Percentiles rank a stretch among this genome's conserved stretches.
These are phyloP conservation scores for Macadamia tetraphylla DNA, from an alignment of 164 flowering plant genomes.

Conservation along the genomic window DNA sequence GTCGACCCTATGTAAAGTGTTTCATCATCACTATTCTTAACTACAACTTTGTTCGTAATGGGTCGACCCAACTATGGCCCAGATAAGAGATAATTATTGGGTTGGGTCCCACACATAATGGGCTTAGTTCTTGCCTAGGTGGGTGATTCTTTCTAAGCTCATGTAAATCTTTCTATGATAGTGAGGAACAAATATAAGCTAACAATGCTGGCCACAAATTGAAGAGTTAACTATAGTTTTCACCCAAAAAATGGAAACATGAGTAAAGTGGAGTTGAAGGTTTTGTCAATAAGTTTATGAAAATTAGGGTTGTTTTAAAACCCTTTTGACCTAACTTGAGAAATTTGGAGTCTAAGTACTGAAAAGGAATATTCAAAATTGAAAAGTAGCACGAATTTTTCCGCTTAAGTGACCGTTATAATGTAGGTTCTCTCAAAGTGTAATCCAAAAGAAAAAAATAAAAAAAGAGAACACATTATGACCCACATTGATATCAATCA, in stretches of 20 bases:
- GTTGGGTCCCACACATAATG: too few species aligned
- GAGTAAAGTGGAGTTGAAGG: slow-evolving; percentile 1
- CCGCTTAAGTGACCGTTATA: slow-evolving; percentile 17
- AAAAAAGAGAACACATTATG: slow-evolving; percentile 8
- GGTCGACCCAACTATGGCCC: too few species aligned
- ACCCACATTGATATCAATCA: slow-evolving; percentile 14
- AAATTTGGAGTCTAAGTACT: slow-evolving; percentile 28
- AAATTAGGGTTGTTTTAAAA: slow-evolving; percentile 7
- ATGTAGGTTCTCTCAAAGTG: slow-evolving; percentile 21
- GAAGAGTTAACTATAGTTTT: not conserved
- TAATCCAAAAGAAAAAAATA: slow-evolving; percentile 12
- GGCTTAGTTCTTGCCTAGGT: too few species aligned
- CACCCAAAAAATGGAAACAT: not conserved
- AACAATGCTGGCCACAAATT: not conserved
- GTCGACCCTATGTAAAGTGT: too few species aligned
- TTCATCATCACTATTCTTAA: too few species aligned
- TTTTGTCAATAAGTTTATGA: slow-evolving; percentile 4
- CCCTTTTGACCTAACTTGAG: slow-evolving; percentile 24
- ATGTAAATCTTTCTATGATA: too few species aligned
- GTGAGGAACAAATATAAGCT: not conserved
- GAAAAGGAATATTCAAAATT: slow-evolving; percentile 45
- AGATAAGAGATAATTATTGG: too few species aligned
- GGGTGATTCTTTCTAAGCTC: too few species aligned
- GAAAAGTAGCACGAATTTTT: slow-evolving; percentile 35
- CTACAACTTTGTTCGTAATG: too few species aligned